A percentile compares a stretch with the other conserved stretches of the same genome.
These are phyloP conservation scores for Cyberlindnera euphorbiiphila DNA, from an alignment of 805 yeast species.

Conservation along the genomic window DNA sequence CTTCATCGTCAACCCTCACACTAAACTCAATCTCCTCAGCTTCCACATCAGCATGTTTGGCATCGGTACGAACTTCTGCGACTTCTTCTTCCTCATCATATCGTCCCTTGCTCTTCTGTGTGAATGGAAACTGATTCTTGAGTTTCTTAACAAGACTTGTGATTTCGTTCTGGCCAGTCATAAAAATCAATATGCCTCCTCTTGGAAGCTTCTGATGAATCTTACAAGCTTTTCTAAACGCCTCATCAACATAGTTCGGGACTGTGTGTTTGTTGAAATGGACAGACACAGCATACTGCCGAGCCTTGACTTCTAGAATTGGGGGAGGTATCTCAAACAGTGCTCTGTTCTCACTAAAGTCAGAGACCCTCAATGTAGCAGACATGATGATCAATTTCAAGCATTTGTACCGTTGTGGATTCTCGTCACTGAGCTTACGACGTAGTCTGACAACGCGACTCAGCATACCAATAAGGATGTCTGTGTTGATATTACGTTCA, in stretches of 20 bases:
- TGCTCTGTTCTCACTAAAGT: conserved; percentile 76
- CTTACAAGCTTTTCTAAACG: conserved; percentile 77
- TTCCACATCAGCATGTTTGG: conserved; percentile 68
- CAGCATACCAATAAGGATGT: conserved; percentile 90
- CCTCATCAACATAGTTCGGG: conserved; percentile 79
- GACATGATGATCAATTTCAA: conserved; percentile 91
- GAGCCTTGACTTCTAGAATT: conserved; percentile 79
- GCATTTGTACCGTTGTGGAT: conserved; percentile 50
- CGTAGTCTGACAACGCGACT: conserved; percentile 81
- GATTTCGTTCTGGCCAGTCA: conserved; percentile 96
- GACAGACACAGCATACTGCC: conserved; percentile 90
- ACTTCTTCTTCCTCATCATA: conserved; percentile 30
- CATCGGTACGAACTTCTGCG: conserved; percentile 45
- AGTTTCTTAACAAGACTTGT: conserved; percentile 66
- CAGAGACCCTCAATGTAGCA: conserved; percentile 91
- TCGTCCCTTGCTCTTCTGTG: conserved; percentile 21
- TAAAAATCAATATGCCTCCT: conserved; percentile 87
- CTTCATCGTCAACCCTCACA: conserved; percentile 36
- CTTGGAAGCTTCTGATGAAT: conserved; percentile 85
- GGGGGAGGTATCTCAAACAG: conserved; percentile 80
- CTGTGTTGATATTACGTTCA: conserved; percentile 94
- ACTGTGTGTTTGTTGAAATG: conserved; percentile 85
- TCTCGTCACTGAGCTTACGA: conserved; percentile 43
- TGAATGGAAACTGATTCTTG: conserved; percentile 63
- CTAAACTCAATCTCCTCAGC: conserved; percentile 85